Conservation (phyloP, 2,329 filamentous ascomycete genomes). For the Fusarium miscanthi region DNA sequence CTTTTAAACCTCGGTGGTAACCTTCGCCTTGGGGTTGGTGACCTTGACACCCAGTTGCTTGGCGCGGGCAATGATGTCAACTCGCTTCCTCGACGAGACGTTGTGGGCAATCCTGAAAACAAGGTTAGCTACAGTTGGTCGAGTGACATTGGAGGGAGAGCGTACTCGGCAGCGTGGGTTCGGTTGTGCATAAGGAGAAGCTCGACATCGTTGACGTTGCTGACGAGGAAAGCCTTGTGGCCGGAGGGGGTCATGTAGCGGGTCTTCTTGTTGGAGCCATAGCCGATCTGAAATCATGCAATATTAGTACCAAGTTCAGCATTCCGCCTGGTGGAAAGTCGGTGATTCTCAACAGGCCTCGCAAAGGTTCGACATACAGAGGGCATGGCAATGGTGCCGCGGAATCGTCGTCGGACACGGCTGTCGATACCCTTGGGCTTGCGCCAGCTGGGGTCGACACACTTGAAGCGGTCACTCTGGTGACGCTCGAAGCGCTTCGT, state of each 20-base stretch:
- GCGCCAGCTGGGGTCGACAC: constrained; percentile 91
- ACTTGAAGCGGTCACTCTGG: constrained; percentile 97
- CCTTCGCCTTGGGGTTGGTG: constrained; percentile 98
- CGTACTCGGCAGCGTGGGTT: constrained; percentile 98
- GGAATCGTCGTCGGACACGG: constrained; percentile 96
- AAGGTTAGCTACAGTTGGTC: constrained; percentile 33
- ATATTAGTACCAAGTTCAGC: constrained; percentile 28
- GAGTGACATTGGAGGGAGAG: constrained; percentile 39
- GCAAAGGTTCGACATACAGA: constrained; percentile 75
- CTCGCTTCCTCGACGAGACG: constrained; percentile 98
- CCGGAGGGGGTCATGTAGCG: constrained; percentile 98
- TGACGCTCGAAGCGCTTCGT: constrained; percentile 96
- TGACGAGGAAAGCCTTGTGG: constrained; percentile 99
- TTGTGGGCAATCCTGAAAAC: constrained; percentile 89
- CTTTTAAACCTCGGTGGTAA: constrained; percentile 89
- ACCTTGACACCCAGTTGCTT: constrained; percentile 99
- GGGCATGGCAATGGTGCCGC: constrained; percentile 95
- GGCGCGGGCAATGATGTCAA: constrained; percentile 96
- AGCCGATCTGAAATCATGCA: constrained; percentile 80
- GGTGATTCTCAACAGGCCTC: constrained; percentile 5
- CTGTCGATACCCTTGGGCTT: constrained; percentile 99
- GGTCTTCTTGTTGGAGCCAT: constrained; percentile 99
- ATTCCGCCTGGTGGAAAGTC: not conserved
- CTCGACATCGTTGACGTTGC: constrained; percentile 95
- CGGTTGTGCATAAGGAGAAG: constrained; percentile 99